Percentiles rank a stretch among this genome's conserved stretches.
These are phyloP conservation scores for Anthostomella pinea DNA, from an alignment of 2,329 filamentous ascomycete genomes.

Conservation along the genomic window DNA sequence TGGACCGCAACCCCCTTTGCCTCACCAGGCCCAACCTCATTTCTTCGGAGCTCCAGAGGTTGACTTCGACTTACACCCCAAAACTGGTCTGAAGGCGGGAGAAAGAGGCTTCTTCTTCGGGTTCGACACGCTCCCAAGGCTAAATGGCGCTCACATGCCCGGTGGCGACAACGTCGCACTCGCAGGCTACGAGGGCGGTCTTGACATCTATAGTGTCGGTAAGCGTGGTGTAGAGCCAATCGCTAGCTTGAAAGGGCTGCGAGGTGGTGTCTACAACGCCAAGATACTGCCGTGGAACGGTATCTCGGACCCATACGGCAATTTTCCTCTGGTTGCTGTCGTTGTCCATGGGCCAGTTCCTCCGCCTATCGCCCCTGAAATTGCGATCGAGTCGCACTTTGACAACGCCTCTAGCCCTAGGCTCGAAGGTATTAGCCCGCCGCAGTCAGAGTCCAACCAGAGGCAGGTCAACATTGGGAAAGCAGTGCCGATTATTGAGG, in stretches of 20 bases:
- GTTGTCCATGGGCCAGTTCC: constrained; percentile 75
- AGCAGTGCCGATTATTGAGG: constrained; percentile 44
- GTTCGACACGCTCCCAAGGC: constrained; percentile 68
- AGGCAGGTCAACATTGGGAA: constrained; percentile 36
- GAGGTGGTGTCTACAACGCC: constrained; percentile 76
- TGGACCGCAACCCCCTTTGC: constrained; percentile 49
- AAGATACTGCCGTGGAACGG: constrained; percentile 75
- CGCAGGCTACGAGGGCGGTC: constrained; percentile 74
- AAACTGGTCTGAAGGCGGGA: constrained; percentile 57
- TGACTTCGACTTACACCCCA: constrained; percentile 54
- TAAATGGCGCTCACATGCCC: constrained; percentile 33
- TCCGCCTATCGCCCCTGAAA: constrained; percentile 38
- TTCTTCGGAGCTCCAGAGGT: constrained; percentile 70
- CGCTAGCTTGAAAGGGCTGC: constrained; percentile 70
- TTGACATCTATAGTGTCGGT: constrained; percentile 73
- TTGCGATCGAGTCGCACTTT: constrained; percentile 34
- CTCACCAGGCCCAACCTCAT: constrained; percentile 64
- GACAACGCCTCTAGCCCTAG: constrained; percentile 39
- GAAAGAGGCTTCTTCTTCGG: constrained; percentile 75
- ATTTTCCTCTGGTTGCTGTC: constrained; percentile 74
- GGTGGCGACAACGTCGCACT: constrained; percentile 65
- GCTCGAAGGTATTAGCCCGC: constrained; percentile 41
- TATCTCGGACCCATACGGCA: constrained; percentile 48
- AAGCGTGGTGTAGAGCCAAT: constrained; percentile 69
- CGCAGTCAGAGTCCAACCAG: constrained; percentile 39